A percentile compares a stretch with the other conserved stretches of the same genome.
Evolutionary conservation across 495 filamentous ascomycete species (phyloP).

Genomic region (Ascobolus immersus): DNA sequence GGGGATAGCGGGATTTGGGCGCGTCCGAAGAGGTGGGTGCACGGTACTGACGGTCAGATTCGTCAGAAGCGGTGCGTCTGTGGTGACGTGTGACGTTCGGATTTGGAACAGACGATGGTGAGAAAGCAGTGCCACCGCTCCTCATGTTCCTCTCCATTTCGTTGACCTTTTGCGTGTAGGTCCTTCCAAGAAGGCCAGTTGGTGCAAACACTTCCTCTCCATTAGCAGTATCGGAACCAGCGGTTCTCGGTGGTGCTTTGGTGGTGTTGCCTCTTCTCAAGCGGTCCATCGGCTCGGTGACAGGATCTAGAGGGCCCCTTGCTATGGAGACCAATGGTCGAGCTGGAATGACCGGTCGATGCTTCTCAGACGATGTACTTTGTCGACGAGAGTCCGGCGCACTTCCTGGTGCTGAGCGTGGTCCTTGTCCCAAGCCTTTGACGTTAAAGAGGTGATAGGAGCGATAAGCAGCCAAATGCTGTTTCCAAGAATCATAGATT

Average conservation of each 20-base stretch:
- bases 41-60: not conserved
- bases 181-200: slow-evolving; percentile 11
- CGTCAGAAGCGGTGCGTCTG: not conserved
- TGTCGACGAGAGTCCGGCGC: too few relatives aligned
- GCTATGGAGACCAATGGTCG: too few relatives aligned
- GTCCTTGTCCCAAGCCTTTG: slow-evolving; percentile 24
- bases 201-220: slow-evolving; percentile 12
- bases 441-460: slow-evolving; percentile 65
- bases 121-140: not conserved
- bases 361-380: too few relatives aligned
- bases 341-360: too few relatives aligned
- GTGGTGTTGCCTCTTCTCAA: slow-evolving; percentile 5
- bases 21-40: not conserved
- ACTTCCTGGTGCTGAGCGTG: too few relatives aligned
- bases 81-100: not conserved
- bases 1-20: not conserved
- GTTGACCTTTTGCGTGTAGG: slow-evolving; percentile 1
- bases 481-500: slow-evolving; percentile 40
- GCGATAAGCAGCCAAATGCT: slow-evolving; percentile 50
- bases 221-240: slow-evolving; percentile 5
- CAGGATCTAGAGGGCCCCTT: too few relatives aligned
- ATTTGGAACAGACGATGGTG: not conserved
- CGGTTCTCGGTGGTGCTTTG: slow-evolving; percentile 4
- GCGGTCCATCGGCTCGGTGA: too few relatives aligned
- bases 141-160: slow-evolving; percentile 1